Evolutionary conservation across 441 rosid genomes (phyloP), one percentile per base, ranked within the genome.

Genomic region (Erodium moschatum): DNA sequence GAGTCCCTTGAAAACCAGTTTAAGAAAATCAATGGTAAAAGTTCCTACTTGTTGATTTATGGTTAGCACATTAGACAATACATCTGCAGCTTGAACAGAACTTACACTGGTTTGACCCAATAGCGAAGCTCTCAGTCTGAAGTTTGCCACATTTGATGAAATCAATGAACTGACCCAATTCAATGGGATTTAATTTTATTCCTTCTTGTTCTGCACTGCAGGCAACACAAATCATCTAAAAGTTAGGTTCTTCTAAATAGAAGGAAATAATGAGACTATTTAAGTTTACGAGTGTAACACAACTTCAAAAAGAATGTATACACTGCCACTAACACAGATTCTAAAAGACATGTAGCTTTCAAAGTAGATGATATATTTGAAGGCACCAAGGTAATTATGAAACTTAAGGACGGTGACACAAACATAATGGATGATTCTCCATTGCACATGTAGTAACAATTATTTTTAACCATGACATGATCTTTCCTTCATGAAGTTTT

Each of bases 141-240:
- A 86, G 85, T 64, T 84, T 86, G 82, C 82, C 84, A 27, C 85
- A 74, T 77, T 81, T 87, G 79, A 90, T 70, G 78, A 85, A 92
- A 72, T 82, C 90, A 27, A 84, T 67, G 70, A 92, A 90, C 44
- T 82, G 82, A 71, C 78, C 78, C 64, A 89, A 56, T 56, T 81
- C 89, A 69, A 82, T 72, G 3, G 98, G 92, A 82, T 71, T 80
- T 1, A 82, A 70, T 54, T 85, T 82, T 16, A 85, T 81, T 70
- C 96, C 97, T 74, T 87, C 90, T 74, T 83, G 89, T 65, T 84
- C 87, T 69, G 92, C 90, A 75, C 92, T 92, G 74, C 75, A 80
- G 69, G 7, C 38, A 54, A 31, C 67, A 46, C 65, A 76, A 44
- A 70, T 70, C 64, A 65, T 69, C n/a, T 46, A 11, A 11, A 46